These are phyloP conservation scores for Mycena alexandri DNA, from an alignment of 768 basidiomycete species.

Conservation along the genomic window DNA sequence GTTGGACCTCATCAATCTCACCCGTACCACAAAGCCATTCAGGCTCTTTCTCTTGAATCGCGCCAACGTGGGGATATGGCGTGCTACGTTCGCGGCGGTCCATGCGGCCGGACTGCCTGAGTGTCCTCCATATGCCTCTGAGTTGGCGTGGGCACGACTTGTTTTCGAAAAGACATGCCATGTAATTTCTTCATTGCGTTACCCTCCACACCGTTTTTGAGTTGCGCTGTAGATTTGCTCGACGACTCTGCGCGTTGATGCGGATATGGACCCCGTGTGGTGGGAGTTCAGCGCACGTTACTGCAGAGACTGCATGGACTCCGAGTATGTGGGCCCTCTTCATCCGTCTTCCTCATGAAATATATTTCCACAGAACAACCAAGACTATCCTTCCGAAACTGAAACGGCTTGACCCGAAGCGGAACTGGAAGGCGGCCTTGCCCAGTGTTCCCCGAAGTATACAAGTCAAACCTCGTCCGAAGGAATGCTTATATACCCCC, in stretches of 20 bases:
- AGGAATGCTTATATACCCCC: background rate
- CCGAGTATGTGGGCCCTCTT: background rate
- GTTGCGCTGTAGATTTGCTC: conserved; percentile 8
- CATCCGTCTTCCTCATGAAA: background rate
- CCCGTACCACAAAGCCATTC: conserved; percentile 33
- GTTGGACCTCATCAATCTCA: conserved; percentile 21
- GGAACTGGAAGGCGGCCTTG: conserved; percentile 1
- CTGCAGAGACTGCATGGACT: conserved; percentile 15
- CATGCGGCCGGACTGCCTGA: conserved; percentile 14
- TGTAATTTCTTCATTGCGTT: background rate
- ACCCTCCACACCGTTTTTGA: background rate
- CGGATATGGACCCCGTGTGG: conserved; percentile 15
- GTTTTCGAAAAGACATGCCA: conserved; percentile 28
- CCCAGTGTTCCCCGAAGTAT: conserved; percentile 19
- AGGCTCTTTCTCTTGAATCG: conserved; percentile 28
- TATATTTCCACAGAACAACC: background rate
- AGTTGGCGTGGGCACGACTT: conserved; percentile 26
- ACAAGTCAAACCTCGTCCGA: background rate
- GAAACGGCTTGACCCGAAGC: conserved; percentile 24
- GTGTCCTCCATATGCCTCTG: conserved; percentile 17
- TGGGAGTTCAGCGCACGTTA: conserved; percentile 28
- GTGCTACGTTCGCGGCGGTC: conserved; percentile 20
- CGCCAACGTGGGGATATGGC: conserved; percentile 33
- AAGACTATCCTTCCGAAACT: background rate
- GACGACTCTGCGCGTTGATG: conserved; percentile 13